Evolutionary conservation across 2,329 filamentous ascomycete species (phyloP), one percentile per base, ranked within the genome.

Genomic region (Claviceps sp.): DNA sequence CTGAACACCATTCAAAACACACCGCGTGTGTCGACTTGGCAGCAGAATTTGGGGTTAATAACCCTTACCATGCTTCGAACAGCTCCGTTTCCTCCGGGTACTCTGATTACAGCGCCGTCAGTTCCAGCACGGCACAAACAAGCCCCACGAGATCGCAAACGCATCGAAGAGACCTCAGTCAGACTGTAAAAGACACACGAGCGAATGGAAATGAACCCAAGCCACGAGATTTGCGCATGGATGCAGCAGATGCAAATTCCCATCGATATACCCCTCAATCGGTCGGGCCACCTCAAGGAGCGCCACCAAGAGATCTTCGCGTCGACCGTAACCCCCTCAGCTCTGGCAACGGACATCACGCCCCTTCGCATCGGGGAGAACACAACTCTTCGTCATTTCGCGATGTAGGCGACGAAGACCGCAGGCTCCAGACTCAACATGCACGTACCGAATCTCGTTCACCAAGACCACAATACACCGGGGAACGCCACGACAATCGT

Each of bases 81-180:
- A 76, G 78, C 54, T 88, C 83, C 2, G 75, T 77, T 26, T 82
- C 81, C 0, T 87, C 84, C 0, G 80, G 77, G 17, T 74, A 75
- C 45, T 86, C 83, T 2, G 76, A 73, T 1, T 76, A 73, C 40
- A 84, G 80, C 51, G 73, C 75, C 9, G 67, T 66, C 1, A 79
- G 79, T 58, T 76, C 77, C 54, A 68, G 76, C 1, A 86, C 82
- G 59, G 83, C 82, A 7, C 73, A 74, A 54, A 82, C 80, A 16
- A 68, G 64, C 50, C 65, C 66, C 7, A 58, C 63, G 6, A 65
- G 64, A 43, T 67, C 64, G 6, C 59, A 62, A 13, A 50, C 52
- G 9, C 57, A 66, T 16, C 65, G 67, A 34, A 69, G 71, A 39
- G 67, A 68, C 9, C 71, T 82, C 16, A 73, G 77, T 48, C 68